Evolutionary conservation across 257 asterid genomes (phyloP), one percentile per base, ranked within the genome.

Genomic region (Solanum gandarillasii): DNA sequence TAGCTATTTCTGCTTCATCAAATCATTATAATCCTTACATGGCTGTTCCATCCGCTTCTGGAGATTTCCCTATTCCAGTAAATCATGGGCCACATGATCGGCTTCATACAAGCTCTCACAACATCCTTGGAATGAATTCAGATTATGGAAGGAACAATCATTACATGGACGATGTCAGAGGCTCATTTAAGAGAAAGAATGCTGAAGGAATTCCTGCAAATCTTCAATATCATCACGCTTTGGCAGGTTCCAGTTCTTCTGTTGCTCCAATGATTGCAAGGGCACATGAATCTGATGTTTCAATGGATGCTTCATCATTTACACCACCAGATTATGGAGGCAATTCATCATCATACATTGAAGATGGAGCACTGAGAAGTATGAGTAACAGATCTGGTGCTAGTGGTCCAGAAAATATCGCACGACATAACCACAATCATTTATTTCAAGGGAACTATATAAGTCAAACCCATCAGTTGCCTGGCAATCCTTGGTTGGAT

Each of bases 401-500:
- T 86, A 78, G 89, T 86, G 94, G 94, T 85, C 89, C 90, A 35
- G 98, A 93, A 65, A 87, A 95, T 86, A 88, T 74, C 21, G 36
- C 88, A 90, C 89, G 92, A 7, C 96, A 87, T 65, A 92, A 89
- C 52, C 2, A 89, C 27, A 89, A 92, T 88, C 90, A 90, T 89
- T 84, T 93, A 84, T 85, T 90, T 84, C 98, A 89, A 88, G 98
- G 98, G 83, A 96, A 86, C 88, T 93, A 91, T 91, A 91, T 85
- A 82, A 92, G 90, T 83, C 95, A 89, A 21, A 91, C 95, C 25
- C 91, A 91, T 90, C 99, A 89, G 75, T 78, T 93, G 82, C 95
- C 94, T n/a, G 93, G 94, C 29, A 89, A 91, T 90, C 96, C 95
- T 86, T 94, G 98, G 98, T 76, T 95, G 91, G 97, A 92, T 84